Conservation (phyloP, 2,329 filamentous ascomycete genomes). For the Aspergillus amoenus region DNA sequence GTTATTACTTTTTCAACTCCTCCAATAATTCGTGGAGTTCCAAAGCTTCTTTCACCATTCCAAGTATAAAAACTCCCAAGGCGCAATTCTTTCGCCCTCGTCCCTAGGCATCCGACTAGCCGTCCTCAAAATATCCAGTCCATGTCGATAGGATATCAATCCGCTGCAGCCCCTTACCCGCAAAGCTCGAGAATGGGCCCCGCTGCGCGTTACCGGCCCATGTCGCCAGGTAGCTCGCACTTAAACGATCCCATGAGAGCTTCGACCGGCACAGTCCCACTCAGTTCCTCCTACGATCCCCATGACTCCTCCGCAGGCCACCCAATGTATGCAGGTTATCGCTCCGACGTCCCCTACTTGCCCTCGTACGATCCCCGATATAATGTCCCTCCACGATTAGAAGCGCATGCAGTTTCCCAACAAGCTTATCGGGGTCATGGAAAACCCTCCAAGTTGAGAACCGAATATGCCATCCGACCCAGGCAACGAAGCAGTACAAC, state of each 20-base stretch:
- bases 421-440: slow-evolving; percentile 32
- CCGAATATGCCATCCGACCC: slow-evolving; percentile 39
- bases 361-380: slow-evolving; percentile 29
- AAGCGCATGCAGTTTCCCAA: slow-evolving; percentile 35
- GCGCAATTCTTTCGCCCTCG: neutral
- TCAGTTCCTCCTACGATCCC: slow-evolving; percentile 34
- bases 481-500: slow-evolving; percentile 37
- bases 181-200: slow-evolving; percentile 27
- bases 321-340: slow-evolving; percentile 32
- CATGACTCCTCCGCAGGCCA: slow-evolving; percentile 30
- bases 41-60: neutral
- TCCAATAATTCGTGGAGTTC: neutral
- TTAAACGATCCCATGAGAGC: slow-evolving; percentile 39
- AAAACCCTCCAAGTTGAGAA: slow-evolving; percentile 33
- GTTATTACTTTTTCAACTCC: slow-evolving; percentile 8
- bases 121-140: neutral
- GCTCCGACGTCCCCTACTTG: slow-evolving; percentile 31
- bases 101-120: neutral
- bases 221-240: slow-evolving; percentile 34
- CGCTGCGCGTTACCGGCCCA: slow-evolving; percentile 32
- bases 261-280: slow-evolving; percentile 41
- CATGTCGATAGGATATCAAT: neutral
- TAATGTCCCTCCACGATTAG: slow-evolving; percentile 26
- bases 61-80: neutral
- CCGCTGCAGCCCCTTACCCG: slow-evolving; percentile 3